Evolutionary conservation across 164 flowering plant species (phyloP).

Genomic region (Dillenia suffruticosa): DNA sequence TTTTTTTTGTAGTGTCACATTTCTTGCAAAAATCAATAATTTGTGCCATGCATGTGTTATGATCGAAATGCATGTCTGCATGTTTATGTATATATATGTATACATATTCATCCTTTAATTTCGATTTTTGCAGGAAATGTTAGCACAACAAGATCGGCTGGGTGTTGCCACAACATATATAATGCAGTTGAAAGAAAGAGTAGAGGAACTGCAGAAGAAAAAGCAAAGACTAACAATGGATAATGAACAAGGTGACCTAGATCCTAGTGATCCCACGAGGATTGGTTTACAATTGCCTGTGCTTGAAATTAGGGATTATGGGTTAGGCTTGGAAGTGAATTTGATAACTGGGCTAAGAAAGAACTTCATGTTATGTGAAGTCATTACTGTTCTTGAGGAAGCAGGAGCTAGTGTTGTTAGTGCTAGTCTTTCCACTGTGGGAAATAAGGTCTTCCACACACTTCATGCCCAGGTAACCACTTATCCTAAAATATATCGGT

Average conservation of each 20-base stretch:
- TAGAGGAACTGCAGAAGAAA: conserved; percentile 27
- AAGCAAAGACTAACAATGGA: conserved; percentile 20
- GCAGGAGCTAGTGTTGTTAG: conserved; percentile 51
- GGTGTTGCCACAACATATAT: conserved; percentile 34
- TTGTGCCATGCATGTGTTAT: too few species aligned
- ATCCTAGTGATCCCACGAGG: background rate
- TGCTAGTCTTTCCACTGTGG: conserved; percentile 25
- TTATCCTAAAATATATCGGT: too few species aligned
- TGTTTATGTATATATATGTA: too few species aligned
- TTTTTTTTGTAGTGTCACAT: too few species aligned
- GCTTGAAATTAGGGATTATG: conserved; percentile 44
- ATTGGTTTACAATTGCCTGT: conserved; percentile 24
- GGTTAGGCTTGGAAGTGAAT: conserved; percentile 35
- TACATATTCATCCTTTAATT: too few species aligned
- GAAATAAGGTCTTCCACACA: too few species aligned
- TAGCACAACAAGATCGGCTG: conserved; percentile 36
- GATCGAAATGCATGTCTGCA: too few species aligned
- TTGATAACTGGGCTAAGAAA: conserved; percentile 32
- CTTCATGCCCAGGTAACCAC: too few species aligned
- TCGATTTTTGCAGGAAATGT: conserved; percentile 14
- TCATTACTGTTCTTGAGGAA: conserved; percentile 37
- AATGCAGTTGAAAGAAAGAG: conserved; percentile 20
- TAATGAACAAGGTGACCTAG: background rate
- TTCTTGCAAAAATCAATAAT: too few species aligned
- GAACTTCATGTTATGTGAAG: conserved; percentile 39